phyloP scores from a whole-genome alignment of 441 rosid species.

The Pelargonium fulgidum region DNA sequence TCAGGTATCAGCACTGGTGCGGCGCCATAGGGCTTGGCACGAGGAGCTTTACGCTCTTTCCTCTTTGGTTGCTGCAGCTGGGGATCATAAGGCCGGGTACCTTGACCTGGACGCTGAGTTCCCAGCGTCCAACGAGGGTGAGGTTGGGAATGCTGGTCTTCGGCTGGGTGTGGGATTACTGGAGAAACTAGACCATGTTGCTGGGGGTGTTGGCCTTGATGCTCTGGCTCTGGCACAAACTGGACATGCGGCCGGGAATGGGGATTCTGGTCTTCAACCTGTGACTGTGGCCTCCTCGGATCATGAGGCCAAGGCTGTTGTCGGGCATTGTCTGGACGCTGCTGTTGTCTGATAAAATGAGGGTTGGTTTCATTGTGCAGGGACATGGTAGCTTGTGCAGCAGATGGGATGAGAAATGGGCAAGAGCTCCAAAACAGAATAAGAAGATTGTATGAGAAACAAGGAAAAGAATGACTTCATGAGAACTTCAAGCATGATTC shows the following conservation, averaged over 20 bases:
- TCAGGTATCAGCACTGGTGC: no score
- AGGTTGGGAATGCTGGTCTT: not conserved
- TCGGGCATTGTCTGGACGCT: not conserved
- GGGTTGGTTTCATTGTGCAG: constrained; percentile 6
- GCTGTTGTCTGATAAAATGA: not conserved
- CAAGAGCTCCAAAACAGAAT: not conserved
- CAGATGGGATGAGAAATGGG: not conserved
- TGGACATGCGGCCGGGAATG: not conserved
- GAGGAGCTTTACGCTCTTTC: no score
- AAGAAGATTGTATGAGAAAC: not conserved
- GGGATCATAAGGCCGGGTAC: no score
- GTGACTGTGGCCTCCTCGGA: not conserved
- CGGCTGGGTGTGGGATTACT: not conserved
- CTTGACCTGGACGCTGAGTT: no score
- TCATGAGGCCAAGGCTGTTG: not conserved
- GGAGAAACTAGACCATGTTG: not conserved
- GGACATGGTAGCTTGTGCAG: not conserved
- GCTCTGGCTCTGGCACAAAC: not conserved
- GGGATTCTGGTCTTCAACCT: not conserved
- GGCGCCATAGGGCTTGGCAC: no score
- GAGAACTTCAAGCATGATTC: not conserved
- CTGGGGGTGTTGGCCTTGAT: not conserved
- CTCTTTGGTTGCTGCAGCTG: no score
- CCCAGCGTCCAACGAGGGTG: no score
- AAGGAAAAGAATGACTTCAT: not conserved